Percentiles rank a stretch among this genome's conserved stretches.
phyloP scores from a whole-genome alignment of 495 filamentous ascomycete genomes.

The Lindgomyces ingoldianus region DNA sequence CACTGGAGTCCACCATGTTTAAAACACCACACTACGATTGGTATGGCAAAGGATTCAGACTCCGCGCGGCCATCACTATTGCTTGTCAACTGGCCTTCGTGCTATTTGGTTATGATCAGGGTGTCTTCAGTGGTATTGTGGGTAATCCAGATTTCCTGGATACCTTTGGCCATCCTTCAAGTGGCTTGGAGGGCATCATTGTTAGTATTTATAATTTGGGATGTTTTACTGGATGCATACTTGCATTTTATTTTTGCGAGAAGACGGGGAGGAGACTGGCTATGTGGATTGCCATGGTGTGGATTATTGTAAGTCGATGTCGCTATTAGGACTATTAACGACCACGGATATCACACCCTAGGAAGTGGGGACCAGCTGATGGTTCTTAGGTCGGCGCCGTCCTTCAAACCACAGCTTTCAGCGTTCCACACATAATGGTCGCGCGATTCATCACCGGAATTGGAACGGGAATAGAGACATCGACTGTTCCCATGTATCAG shows the following conservation, averaged over 20 bases:
- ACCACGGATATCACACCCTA: neutral
- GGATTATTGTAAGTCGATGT: constrained; percentile 39
- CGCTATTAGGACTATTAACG: too few species aligned
- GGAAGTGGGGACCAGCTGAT: neutral
- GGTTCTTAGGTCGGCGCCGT: constrained; percentile 24
- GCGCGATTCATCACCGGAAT: constrained; percentile 40
- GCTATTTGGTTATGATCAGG: constrained; percentile 56
- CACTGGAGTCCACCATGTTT: constrained; percentile 4
- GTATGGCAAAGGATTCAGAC: constrained; percentile 36
- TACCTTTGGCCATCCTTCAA: constrained; percentile 35
- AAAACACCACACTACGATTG: constrained; percentile 16
- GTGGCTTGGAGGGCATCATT: constrained; percentile 40
- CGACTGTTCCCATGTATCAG: constrained; percentile 43
- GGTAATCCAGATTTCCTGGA: constrained; percentile 53
- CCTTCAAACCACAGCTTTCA: constrained; percentile 39
- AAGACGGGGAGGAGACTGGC: constrained; percentile 37
- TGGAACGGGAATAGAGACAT: constrained; percentile 41
- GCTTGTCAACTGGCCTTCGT: constrained; percentile 44
- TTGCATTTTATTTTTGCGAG: constrained; percentile 40
- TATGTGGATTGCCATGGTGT: constrained; percentile 45
- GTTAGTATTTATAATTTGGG: constrained; percentile 44
- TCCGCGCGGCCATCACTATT: constrained; percentile 40
- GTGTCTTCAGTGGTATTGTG: constrained; percentile 55
- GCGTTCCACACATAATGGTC: constrained; percentile 38
- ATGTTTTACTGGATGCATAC: constrained; percentile 41